Evolutionary conservation across 805 yeast species (phyloP), one percentile per base, ranked within the genome.

Genomic region (Blastobotrys attinorum): DNA sequence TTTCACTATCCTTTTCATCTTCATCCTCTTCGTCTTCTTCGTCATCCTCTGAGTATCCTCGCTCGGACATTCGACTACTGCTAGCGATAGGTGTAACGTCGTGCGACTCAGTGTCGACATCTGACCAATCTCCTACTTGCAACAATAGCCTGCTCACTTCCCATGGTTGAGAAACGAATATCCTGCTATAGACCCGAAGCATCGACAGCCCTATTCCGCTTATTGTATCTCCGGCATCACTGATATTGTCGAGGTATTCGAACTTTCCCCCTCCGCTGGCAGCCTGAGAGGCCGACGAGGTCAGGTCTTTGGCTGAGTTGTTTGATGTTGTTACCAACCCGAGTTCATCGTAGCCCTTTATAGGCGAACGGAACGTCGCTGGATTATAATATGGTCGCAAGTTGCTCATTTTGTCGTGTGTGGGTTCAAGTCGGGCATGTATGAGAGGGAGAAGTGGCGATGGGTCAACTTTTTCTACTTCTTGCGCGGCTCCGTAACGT

Each of bases 111-210:
- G 16, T 15, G 10, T 32, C 17, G 33, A 21, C 22, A 31, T 17
- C 40, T 18, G 34, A 36, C 59, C 62, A 61, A 25, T 73, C 75
- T 3, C 95, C 95, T 11, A 85, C 82, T 61, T 92, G 97, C 45
- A 88, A 64, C 22, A 89, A 68, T 51, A 86, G 70, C 44, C 90
- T 71, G 3, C 84, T 76, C 15, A 85, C 82, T 53, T 90, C 97
- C 61, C 89, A 81, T 1, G 98, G 97, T 62, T 92, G 97, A 16
- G 85, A 75, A 6, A 84, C 58, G 25, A 87, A 61, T 37, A 81
- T 77, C 47, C 78, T 79, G 43, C 77, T 61, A 65, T 92, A 90
- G 50, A 79, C 81, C 50, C 77, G 76, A 40, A 79, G 55, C 48
- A 86, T 77, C 37, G 83, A 77, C 58, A 73, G 69, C 20, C 78